phyloP scores from a whole-genome alignment of 208 protist genomes.

The Trypanosomatidae sp. region DNA sequence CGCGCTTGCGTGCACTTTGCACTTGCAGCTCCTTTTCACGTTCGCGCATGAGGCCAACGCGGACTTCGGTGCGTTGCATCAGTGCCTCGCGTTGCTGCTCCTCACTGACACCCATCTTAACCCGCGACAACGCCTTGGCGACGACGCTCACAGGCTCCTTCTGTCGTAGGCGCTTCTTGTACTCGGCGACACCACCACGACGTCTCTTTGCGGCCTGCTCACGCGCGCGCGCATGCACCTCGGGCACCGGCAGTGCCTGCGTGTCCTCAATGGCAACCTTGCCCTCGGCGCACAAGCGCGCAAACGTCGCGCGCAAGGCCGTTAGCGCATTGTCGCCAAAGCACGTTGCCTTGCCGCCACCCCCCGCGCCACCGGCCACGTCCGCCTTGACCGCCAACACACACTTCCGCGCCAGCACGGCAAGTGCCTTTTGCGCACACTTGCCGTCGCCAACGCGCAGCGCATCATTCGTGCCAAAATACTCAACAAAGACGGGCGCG shows the following conservation, averaged over 20 bases:
- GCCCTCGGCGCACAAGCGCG: slow-evolving; percentile 30
- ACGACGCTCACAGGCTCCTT: slow-evolving; percentile 34
- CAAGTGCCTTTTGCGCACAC: slow-evolving; percentile 47
- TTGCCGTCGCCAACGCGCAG: slow-evolving; percentile 19
- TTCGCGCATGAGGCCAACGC: slow-evolving; percentile 31
- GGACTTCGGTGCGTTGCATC: slow-evolving; percentile 50
- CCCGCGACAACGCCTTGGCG: slow-evolving; percentile 42
- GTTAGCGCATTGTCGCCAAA: too few relatives aligned
- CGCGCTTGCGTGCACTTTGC: slow-evolving; percentile 34
- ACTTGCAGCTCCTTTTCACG: slow-evolving; percentile 21
- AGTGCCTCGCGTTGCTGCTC: slow-evolving; percentile 59
- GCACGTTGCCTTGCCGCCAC: too few relatives aligned
- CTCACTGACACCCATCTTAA: slow-evolving; percentile 78
- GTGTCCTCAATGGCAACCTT: slow-evolving; percentile 59
- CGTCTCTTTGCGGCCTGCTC: slow-evolving; percentile 26
- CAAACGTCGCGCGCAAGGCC: slow-evolving; percentile 34
- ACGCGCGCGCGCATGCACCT: slow-evolving; percentile 29
- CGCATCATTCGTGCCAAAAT: slow-evolving; percentile 44
- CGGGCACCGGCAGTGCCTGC: slow-evolving; percentile 65
- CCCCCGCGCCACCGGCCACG: not conserved
- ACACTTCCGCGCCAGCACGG: slow-evolving; percentile 48
- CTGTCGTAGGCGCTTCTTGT: slow-evolving; percentile 39
- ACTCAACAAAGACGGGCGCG: slow-evolving; percentile 42
- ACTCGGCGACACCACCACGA: slow-evolving; percentile 45
- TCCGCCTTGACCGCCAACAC: slow-evolving; percentile 45